Conservation (phyloP, 176 grass and related monocot genomes). For the Phoenix roebelenii region DNA sequence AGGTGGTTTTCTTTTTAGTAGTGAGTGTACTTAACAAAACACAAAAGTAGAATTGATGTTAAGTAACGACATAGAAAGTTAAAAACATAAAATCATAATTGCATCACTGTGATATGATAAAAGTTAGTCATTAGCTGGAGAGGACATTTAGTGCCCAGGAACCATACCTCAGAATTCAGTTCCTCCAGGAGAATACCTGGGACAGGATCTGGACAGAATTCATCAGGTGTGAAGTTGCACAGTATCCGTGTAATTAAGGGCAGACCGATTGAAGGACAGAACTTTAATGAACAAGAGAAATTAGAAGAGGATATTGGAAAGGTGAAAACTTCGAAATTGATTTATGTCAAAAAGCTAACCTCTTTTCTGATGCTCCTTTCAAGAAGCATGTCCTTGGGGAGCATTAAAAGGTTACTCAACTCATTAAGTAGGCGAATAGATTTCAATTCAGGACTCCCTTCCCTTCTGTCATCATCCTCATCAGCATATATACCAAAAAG, state of each 20-base stretch:
- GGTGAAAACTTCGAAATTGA: neutral
- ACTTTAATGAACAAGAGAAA: constrained; percentile 19
- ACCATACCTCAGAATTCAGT: constrained; percentile 79
- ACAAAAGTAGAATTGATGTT: no score
- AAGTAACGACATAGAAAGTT: no score
- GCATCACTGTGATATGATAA: no score
- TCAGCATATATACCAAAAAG: constrained; percentile 44
- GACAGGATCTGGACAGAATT: constrained; percentile 85
- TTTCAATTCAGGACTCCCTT: constrained; percentile 17
- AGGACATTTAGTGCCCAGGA: neutral
- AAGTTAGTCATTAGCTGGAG: no score
- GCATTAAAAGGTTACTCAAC: constrained; percentile 93
- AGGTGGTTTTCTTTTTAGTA: no score
- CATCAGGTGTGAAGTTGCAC: constrained; percentile 85
- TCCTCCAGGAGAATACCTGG: constrained; percentile 71
- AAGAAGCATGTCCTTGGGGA: constrained; percentile 94
- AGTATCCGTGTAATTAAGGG: constrained; percentile 73
- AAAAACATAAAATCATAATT: no score
- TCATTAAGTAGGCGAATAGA: constrained; percentile 73
- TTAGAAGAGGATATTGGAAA: no score
- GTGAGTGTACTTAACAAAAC: no score
- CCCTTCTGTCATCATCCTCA: constrained; percentile 24
- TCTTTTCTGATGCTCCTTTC: constrained; percentile 69
- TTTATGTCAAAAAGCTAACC: constrained; percentile 32
- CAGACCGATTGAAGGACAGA: constrained; percentile 71